phyloP scores from a whole-genome alignment of 2,329 filamentous ascomycete genomes.

The Malbranchea zuffiana region DNA sequence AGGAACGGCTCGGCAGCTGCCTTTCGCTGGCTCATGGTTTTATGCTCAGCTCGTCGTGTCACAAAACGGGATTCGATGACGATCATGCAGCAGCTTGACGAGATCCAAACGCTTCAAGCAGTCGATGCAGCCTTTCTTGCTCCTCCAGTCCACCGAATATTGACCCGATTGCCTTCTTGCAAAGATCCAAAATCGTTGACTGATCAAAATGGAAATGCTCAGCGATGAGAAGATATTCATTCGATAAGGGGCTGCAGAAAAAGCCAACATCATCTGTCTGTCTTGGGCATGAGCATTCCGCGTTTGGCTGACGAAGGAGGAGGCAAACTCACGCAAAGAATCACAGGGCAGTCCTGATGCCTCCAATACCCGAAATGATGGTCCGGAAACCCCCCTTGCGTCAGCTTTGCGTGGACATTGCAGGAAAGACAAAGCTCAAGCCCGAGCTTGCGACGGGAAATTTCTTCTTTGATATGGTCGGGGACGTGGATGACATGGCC shows the following conservation, averaged over 20 bases:
- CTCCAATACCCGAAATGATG: slow-evolving; percentile 73
- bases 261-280: slow-evolving; percentile 78
- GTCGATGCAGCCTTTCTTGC: slow-evolving; percentile 28
- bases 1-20: no score
- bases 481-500: slow-evolving; percentile 71
- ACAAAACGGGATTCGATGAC: no score
- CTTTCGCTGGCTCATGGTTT: no score
- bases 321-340: slow-evolving; percentile 54
- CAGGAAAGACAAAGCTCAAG: slow-evolving; percentile 71
- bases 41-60: no score
- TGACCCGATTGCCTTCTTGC: slow-evolving; percentile 49
- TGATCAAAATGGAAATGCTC: slow-evolving; percentile 53
- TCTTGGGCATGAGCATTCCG: not conserved
- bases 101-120: slow-evolving; percentile 20
- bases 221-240: slow-evolving; percentile 65
- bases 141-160: slow-evolving; percentile 58
- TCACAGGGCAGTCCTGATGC: slow-evolving; percentile 48
- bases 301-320: slow-evolving; percentile 14
- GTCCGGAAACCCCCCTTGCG: slow-evolving; percentile 50
- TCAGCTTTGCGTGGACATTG: slow-evolving; percentile 67
- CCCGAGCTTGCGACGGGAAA: slow-evolving; percentile 46
- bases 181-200: slow-evolving; percentile 43
- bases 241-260: slow-evolving; percentile 63
- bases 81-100: not conserved
- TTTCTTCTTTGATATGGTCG: slow-evolving; percentile 47